Evolutionary conservation across 1,139 yeast genomes (phyloP).

Genomic region (Blastobotrys niveus): DNA sequence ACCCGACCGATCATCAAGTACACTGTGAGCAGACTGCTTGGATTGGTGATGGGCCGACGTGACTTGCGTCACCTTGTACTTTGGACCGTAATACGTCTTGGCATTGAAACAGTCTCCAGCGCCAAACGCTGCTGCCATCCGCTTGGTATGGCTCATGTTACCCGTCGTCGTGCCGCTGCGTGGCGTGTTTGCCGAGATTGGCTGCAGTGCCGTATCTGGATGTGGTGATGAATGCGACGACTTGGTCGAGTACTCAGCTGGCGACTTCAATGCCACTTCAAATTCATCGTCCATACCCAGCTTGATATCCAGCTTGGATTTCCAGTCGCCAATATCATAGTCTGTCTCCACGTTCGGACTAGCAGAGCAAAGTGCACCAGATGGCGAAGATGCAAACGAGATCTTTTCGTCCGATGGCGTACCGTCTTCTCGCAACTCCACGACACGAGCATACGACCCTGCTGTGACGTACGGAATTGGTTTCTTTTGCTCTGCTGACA

Average conservation of each 20-base stretch:
- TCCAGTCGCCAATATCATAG: constrained; percentile 13
- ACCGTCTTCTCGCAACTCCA: constrained; percentile 3
- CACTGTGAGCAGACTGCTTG: too few relatives aligned
- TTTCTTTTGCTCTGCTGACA: not conserved
- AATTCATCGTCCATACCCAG: constrained; percentile 15
- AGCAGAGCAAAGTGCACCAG: not conserved
- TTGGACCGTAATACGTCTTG: not conserved
- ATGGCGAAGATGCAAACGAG: not conserved
- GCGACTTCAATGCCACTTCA: constrained; percentile 10
- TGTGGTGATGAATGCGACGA: not conserved
- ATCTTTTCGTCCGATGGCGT: constrained; percentile 1
- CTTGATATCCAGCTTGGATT: constrained; percentile 10
- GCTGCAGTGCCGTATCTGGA: constrained; percentile 2
- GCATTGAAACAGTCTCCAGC: not conserved
- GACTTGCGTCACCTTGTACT: constrained; percentile 6
- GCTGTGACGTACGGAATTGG: constrained; percentile 1
- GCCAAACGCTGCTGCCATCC: too few relatives aligned
- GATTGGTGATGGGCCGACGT: not conserved
- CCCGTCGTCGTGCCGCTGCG: not conserved
- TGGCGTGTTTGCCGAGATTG: constrained; percentile 10
- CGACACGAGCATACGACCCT: constrained; percentile 1
- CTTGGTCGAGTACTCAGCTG: not conserved
- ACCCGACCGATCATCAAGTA: too few relatives aligned
- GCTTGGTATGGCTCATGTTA: not conserved
- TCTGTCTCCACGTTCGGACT: not conserved